Conservation (phyloP, 2,329 filamentous ascomycete genomes). For the Anthostomella pinea region DNA sequence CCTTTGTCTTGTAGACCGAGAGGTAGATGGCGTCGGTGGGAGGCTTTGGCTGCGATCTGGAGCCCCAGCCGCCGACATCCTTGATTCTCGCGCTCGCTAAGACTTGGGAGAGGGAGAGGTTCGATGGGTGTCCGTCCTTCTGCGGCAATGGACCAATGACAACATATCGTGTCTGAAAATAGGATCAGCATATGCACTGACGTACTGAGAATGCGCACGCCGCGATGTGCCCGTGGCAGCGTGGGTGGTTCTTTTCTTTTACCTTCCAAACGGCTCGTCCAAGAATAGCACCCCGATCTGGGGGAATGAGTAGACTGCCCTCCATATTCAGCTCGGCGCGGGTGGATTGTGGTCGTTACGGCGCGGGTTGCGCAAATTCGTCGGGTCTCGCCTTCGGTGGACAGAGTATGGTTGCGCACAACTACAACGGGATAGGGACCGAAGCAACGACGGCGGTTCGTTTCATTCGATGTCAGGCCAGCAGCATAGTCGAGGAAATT, state of each 20-base stretch:
- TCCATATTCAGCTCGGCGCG: constrained; percentile 39
- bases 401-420: constrained; percentile 17
- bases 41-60: constrained; percentile 35
- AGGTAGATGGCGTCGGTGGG: constrained; percentile 45
- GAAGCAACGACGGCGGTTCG: too few relatives aligned
- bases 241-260: too few relatives aligned
- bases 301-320: constrained; percentile 47
- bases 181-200: constrained; percentile 14
- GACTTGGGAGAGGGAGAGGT: constrained; percentile 38
- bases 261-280: constrained; percentile 54
- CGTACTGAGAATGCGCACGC: constrained; percentile 3
- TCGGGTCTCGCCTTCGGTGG: constrained; percentile 10
- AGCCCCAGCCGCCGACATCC: constrained; percentile 34
- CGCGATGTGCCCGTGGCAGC: not conserved
- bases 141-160: constrained; percentile 45
- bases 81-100: constrained; percentile 38
- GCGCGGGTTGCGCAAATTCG: constrained; percentile 15
- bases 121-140: constrained; percentile 35
- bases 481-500: too few relatives aligned
- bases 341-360: constrained; percentile 15
- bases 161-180: constrained; percentile 55
- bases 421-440: too few relatives aligned
- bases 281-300: constrained; percentile 50
- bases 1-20: constrained; percentile 56
- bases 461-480: too few relatives aligned